These are phyloP conservation scores for Talaromyces nanjingensis DNA, from an alignment of 495 filamentous ascomycete species.

Conservation along the genomic window DNA sequence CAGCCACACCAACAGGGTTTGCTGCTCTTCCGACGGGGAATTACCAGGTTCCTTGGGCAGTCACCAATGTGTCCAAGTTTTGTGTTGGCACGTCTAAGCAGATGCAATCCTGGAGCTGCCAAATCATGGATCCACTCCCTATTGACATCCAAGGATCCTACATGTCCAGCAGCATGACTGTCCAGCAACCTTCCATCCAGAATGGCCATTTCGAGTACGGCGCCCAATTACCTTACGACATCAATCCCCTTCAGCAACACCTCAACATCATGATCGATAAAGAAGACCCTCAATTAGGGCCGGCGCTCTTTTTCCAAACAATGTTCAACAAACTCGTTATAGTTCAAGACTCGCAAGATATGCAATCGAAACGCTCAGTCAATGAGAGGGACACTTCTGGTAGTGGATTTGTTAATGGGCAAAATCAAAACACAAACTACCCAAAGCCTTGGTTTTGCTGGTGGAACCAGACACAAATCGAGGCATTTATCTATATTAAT, in stretches of 20 bases:
- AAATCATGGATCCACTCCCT: slow-evolving; percentile 30
- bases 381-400: slow-evolving; percentile 1
- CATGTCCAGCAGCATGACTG: slow-evolving; percentile 20
- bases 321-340: slow-evolving; percentile 80
- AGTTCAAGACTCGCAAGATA: slow-evolving; percentile 41
- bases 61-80: slow-evolving; percentile 51
- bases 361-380: slow-evolving; percentile 12
- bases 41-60: slow-evolving; percentile 52
- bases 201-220: slow-evolving; percentile 55
- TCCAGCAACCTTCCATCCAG: slow-evolving; percentile 24
- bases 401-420: slow-evolving; percentile 23
- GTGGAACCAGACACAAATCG: slow-evolving; percentile 77
- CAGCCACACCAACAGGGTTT: slow-evolving; percentile 50
- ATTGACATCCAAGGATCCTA: slow-evolving; percentile 25
- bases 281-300: slow-evolving; percentile 53
- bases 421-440: slow-evolving; percentile 44
- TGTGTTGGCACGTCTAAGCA: slow-evolving; percentile 60
- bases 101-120: slow-evolving; percentile 64
- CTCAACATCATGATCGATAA: slow-evolving; percentile 61
- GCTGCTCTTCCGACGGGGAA: slow-evolving; percentile 56
- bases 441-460: slow-evolving; percentile 82
- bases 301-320: slow-evolving; percentile 66
- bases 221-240: slow-evolving; percentile 59
- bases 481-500: slow-evolving; percentile 73
- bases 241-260: slow-evolving; percentile 27